phyloP scores from a whole-genome alignment of 148 eudicot species.

The Fagopyrum esculentum region DNA sequence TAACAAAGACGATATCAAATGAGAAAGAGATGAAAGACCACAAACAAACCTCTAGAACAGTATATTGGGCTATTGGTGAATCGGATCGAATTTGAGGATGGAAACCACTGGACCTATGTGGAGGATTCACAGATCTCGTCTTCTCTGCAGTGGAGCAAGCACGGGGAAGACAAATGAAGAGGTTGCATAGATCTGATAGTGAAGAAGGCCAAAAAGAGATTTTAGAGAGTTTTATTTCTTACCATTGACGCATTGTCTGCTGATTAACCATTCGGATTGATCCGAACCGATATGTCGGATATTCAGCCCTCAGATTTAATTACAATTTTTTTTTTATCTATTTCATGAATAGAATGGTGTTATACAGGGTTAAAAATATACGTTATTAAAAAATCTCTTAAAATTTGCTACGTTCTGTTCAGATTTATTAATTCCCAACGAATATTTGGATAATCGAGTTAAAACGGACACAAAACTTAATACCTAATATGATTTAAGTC shows the following conservation, averaged over 20 bases:
- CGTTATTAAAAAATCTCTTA: too few species aligned
- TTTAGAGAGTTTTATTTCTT: not conserved
- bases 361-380: too few species aligned
- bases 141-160: conserved; percentile 10
- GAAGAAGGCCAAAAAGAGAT: not conserved
- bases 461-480: too few species aligned
- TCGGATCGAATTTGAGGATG: not conserved
- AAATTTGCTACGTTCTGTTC: too few species aligned
- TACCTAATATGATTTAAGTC: too few species aligned
- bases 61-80: not conserved
- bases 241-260: not conserved
- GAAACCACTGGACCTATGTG: not conserved
- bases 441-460: too few species aligned
- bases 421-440: too few species aligned
- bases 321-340: too few species aligned
- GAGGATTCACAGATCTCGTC: conserved; percentile 4
- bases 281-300: too few species aligned
- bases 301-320: too few species aligned
- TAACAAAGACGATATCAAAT: not conserved
- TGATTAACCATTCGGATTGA: too few species aligned
- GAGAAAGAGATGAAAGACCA: not conserved
- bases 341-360: too few species aligned
- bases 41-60: not conserved
- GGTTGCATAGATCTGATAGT: not conserved
- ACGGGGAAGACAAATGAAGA: not conserved